These are phyloP conservation scores for Staphylotrichum longicolle DNA, from an alignment of 495 filamentous ascomycete species.

Conservation along the genomic window DNA sequence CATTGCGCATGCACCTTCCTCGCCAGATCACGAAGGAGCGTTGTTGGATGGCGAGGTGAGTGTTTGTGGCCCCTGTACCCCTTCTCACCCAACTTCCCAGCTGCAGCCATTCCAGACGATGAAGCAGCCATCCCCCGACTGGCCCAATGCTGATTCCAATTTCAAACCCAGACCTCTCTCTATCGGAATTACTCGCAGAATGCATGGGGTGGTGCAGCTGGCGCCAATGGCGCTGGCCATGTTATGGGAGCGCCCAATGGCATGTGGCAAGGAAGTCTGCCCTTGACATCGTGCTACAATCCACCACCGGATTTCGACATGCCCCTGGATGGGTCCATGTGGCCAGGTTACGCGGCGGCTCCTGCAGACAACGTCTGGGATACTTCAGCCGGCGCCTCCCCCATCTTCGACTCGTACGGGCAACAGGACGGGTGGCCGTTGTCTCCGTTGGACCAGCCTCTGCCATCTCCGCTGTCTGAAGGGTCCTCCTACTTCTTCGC, in stretches of 20 bases:
- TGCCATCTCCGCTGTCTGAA: constrained; percentile 19
- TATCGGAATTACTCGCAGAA: too few relatives aligned
- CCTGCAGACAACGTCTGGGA: not conserved
- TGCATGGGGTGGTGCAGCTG: too few relatives aligned
- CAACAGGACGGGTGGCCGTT: not conserved
- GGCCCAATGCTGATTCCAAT: too few relatives aligned
- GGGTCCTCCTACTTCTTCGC: constrained; percentile 3
- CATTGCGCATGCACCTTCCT: not conserved
- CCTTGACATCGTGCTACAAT: not conserved
- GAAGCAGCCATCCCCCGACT: too few relatives aligned
- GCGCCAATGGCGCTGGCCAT: too few relatives aligned
- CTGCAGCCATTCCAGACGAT: too few relatives aligned
- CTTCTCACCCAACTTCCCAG: too few relatives aligned
- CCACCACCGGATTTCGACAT: not conserved
- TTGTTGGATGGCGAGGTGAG: not conserved
- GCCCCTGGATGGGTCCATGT: not conserved
- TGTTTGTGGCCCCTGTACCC: not conserved
- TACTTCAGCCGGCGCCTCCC: not conserved
- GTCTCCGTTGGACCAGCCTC: not conserved
- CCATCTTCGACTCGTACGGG: not conserved
- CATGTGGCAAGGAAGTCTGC: not conserved
- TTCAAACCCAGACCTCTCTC: too few relatives aligned
- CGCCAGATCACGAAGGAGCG: not conserved
- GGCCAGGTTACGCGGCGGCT: not conserved
- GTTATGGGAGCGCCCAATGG: not conserved